Percentiles rank a stretch among this genome's conserved stretches.
Evolutionary conservation across 108 stramenopile genomes (phyloP).

Genomic region (Nannochloropsis oceanica): DNA sequence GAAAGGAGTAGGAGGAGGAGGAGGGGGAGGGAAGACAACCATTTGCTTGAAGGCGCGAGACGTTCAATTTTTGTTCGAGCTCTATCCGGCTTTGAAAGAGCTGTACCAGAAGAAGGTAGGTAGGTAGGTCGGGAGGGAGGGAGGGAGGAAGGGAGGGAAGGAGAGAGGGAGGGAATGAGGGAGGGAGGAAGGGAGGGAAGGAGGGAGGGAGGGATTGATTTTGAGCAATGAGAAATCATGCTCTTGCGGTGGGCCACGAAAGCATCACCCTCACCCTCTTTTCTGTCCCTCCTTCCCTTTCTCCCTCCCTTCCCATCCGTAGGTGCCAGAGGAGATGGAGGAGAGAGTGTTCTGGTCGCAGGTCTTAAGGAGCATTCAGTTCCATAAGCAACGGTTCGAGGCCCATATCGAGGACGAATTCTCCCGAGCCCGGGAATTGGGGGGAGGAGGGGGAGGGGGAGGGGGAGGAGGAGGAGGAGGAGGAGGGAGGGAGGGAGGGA

Average conservation of each 20-base stretch:
- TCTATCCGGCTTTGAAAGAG: background rate
- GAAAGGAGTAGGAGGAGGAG: background rate
- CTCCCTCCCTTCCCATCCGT: no score
- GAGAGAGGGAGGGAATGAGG: no score
- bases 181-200: no score
- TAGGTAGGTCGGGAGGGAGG: no score
- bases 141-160: no score
- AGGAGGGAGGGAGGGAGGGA: background rate
- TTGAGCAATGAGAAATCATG: no score
- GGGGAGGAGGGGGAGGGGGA: background rate
- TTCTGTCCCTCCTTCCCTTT: no score
- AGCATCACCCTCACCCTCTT: no score
- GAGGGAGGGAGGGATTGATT: no score
- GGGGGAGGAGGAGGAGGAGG: background rate
- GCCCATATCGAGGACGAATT: background rate
- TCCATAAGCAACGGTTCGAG: background rate
- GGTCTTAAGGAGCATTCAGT: background rate
- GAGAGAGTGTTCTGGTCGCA: background rate
- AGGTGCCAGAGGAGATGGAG: background rate
- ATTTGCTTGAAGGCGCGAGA: background rate
- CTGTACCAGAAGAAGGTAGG: background rate
- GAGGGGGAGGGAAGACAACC: background rate
- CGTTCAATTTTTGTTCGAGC: background rate
- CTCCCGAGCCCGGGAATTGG: background rate
- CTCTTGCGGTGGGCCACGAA: no score